phyloP scores from a whole-genome alignment of 208 protist genomes.

The Acanthamoeba sp. region DNA sequence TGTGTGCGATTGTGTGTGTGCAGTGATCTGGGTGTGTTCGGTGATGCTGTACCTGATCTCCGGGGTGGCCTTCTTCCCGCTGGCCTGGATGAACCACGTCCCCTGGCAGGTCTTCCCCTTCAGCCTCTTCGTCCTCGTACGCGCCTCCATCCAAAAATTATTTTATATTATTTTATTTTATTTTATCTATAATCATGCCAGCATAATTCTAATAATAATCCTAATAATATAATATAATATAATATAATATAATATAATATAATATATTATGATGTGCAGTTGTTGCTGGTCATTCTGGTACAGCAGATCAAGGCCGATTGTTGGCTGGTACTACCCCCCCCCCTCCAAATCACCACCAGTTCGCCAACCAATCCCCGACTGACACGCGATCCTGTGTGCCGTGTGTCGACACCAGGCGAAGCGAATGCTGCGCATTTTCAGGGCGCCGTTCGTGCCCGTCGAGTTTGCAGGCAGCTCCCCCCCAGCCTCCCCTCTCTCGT shows the following conservation, averaged over 20 bases:
- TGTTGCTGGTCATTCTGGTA: neutral
- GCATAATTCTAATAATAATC: too few relatives aligned
- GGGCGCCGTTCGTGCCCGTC: neutral
- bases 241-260: too few relatives aligned
- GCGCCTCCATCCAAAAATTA: too few relatives aligned
- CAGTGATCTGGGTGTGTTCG: slow-evolving; percentile 41
- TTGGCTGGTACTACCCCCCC: neutral
- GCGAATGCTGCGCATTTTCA: slow-evolving; percentile 31
- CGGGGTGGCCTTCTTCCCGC: slow-evolving; percentile 1
- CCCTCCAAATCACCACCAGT: too few relatives aligned
- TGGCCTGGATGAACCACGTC: neutral
- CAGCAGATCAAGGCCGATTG: slow-evolving; percentile 29
- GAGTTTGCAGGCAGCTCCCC: neutral
- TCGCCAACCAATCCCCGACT: too few relatives aligned
- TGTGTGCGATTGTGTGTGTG: too few relatives aligned
- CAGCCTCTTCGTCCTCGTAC: slow-evolving; percentile 37
- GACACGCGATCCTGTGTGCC: slow-evolving; percentile 8
- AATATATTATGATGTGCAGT: too few relatives aligned
- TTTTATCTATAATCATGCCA: too few relatives aligned
- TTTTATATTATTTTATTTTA: too few relatives aligned
- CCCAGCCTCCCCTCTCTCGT: too few relatives aligned
- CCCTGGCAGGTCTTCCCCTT: slow-evolving; percentile 39
- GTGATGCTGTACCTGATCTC: slow-evolving; percentile 51
- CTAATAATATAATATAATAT: too few relatives aligned
- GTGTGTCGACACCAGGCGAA: slow-evolving; percentile 60